Conservation (phyloP, 2,329 filamentous ascomycete species). For the Pleomassaria siparia region DNA sequence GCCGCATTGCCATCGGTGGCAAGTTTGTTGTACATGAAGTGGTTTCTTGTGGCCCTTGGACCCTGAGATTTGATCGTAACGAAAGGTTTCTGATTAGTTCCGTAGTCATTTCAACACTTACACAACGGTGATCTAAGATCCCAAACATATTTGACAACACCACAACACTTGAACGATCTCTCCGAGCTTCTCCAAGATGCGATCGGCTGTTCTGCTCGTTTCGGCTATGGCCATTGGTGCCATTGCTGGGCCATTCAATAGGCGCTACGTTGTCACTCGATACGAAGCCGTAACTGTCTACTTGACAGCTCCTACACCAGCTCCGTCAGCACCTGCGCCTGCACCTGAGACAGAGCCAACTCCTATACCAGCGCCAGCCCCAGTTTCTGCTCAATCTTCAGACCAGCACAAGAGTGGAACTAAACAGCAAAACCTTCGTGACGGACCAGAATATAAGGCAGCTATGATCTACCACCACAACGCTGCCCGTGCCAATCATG, state of each 20-base stretch:
- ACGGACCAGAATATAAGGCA: slow-evolving; percentile 30
- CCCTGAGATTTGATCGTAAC: neutral
- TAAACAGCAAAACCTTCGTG: slow-evolving; percentile 26
- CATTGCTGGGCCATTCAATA: slow-evolving; percentile 27
- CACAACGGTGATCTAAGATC: slow-evolving; percentile 14
- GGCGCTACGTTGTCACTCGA: slow-evolving; percentile 25
- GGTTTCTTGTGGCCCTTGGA: slow-evolving; percentile 2
- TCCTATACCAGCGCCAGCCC: neutral
- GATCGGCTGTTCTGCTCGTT: slow-evolving; percentile 25
- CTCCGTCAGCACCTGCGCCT: neutral
- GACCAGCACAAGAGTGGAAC: slow-evolving; percentile 19
- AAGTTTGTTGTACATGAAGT: slow-evolving; percentile 11
- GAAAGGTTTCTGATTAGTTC: slow-evolving; percentile 11
- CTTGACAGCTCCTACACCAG: slow-evolving; percentile 9
- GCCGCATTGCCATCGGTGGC: neutral
- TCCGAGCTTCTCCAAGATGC: slow-evolving; percentile 24
- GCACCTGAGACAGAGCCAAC: neutral
- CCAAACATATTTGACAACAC: slow-evolving; percentile 1
- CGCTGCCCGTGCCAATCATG: slow-evolving; percentile 81
- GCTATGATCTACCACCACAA: slow-evolving; percentile 73
- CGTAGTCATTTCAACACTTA: slow-evolving; percentile 12
- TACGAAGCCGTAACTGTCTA: slow-evolving; percentile 26
- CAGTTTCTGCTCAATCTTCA: slow-evolving; percentile 1
- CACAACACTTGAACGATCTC: slow-evolving; percentile 7
- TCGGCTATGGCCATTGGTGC: slow-evolving; percentile 27